Evolutionary conservation across 768 basidiomycete genomes (phyloP), one percentile per base, ranked within the genome.

Genomic region (Mrakia frigida): DNA sequence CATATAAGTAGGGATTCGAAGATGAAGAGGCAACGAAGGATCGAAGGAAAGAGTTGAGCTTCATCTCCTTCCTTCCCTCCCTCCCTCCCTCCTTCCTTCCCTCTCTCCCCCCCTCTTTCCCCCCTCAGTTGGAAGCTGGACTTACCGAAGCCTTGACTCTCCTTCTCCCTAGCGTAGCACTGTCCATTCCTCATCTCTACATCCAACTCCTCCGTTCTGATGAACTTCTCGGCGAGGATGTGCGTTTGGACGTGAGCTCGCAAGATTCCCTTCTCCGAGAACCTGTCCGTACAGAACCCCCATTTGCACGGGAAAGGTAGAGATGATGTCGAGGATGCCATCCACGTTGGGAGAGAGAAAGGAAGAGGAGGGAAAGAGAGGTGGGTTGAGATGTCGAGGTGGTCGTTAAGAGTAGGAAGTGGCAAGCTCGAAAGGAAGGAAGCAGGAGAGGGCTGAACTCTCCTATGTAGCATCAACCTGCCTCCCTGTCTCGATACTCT

Each of bases 91-190:
- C 33, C 37, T 39, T 37, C 65, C 37, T 43, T 21, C 39, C 35
- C 39, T 68, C 21, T 39, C 39, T 65, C 28, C n/a, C 61, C n/a
- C n/a, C n/a, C n/a, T n/a, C n/a, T n/a, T n/a, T n/a, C n/a, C n/a
- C n/a, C n/a, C n/a, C n/a, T n/a, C n/a, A n/a, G n/a, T n/a, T n/a
- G 11, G 37, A 9, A 23, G 23, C 18, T 21, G 2, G 35, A 25
- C 65, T 68, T 25, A 68, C 65, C 65, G 37, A 68, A 68, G 35
- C 65, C 65, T n/a, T 68, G 65, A n/a, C 65, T 68, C 37, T 68
- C 35, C 65, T 68, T 68, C 37, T 68, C 37, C 65, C 65, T 68
- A 7, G 65, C 65, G 23, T 68, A 68, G 21, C 9, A 41, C 37
- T 39, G 35, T n/a, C 65, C 65, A 1, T 68, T 10, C 39, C 37